Evolutionary conservation across 2,329 filamentous ascomycete species (phyloP).

Genomic region (Penicillium paneum): DNA sequence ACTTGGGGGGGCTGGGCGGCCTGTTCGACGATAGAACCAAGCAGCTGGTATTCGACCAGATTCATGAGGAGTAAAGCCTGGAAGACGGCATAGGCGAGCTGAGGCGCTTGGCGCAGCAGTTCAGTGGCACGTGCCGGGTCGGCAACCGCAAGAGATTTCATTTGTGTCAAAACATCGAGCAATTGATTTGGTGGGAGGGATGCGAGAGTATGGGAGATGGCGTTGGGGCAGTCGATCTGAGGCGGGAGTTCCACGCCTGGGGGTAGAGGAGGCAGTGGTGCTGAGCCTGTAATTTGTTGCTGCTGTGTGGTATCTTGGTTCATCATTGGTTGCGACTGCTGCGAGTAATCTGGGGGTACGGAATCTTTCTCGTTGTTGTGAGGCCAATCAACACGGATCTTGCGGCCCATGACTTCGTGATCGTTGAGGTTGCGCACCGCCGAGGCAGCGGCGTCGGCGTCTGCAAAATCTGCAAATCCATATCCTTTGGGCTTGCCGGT

Average conservation of each 20-base stretch:
- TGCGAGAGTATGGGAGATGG: conserved; percentile 85
- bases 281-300: conserved; percentile 45
- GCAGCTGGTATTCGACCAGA: conserved; percentile 78
- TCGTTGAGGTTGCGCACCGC: conserved; percentile 95
- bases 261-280: conserved; percentile 72
- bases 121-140: conserved; percentile 83
- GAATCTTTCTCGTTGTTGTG: conserved; percentile 81
- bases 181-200: conserved; percentile 84
- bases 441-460: conserved; percentile 85
- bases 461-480: conserved; percentile 92
- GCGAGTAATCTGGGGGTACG: conserved; percentile 50
- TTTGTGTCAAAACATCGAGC: conserved; percentile 87
- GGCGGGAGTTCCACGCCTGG: conserved; percentile 79
- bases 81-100: conserved; percentile 92
- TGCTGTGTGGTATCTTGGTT: conserved; percentile 39
- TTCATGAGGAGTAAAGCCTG: conserved; percentile 91
- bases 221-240: conserved; percentile 79
- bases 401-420: conserved; percentile 90
- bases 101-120: conserved; percentile 81
- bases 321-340: conserved; percentile 34
- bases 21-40: conserved; percentile 75
- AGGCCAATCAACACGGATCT: conserved; percentile 91
- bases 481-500: conserved; percentile 94
- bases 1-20: conserved; percentile 43
- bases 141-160: conserved; percentile 81